phyloP scores from a whole-genome alignment of 768 basidiomycete species.

The Lactifluus volemus region DNA sequence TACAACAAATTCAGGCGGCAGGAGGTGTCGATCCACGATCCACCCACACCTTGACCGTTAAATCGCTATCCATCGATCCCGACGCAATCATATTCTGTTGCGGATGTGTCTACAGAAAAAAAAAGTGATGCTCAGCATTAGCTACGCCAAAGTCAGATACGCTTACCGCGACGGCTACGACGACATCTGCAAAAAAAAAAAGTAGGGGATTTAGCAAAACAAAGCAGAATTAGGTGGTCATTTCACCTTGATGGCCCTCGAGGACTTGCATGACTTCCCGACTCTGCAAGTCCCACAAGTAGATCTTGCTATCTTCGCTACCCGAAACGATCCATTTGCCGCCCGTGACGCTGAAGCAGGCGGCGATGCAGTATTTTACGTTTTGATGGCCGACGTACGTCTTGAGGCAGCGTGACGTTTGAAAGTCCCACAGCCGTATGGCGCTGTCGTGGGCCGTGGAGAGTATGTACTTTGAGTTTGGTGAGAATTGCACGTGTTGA shows the following conservation, averaged over 20 bases:
- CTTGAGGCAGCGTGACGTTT: slow-evolving; percentile 82
- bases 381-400: slow-evolving; percentile 82
- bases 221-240: too few species aligned
- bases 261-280: slow-evolving; percentile 76
- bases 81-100: slow-evolving; percentile 81
- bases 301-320: slow-evolving; percentile 82
- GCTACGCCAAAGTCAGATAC: not conserved
- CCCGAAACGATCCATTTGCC: slow-evolving; percentile 90
- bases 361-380: slow-evolving; percentile 73
- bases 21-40: slow-evolving; percentile 30
- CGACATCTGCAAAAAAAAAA: slow-evolving; percentile 41
- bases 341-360: slow-evolving; percentile 77
- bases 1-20: not conserved
- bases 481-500: slow-evolving; percentile 90
- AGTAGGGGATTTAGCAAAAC: too few species aligned
- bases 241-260: slow-evolving; percentile 61
- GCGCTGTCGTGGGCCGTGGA: slow-evolving; percentile 90
- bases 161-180: slow-evolving; percentile 71
- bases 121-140: slow-evolving; percentile 5
- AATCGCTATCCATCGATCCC: slow-evolving; percentile 78
- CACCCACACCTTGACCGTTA: slow-evolving; percentile 76
- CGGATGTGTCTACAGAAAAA: slow-evolving; percentile 60
- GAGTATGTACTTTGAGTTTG: slow-evolving; percentile 91
- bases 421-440: slow-evolving; percentile 93
- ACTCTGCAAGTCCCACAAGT: slow-evolving; percentile 87